These are phyloP conservation scores for Deuterostichococcus epilithicus DNA, from an alignment of 139 green algal species.

Conservation along the genomic window DNA sequence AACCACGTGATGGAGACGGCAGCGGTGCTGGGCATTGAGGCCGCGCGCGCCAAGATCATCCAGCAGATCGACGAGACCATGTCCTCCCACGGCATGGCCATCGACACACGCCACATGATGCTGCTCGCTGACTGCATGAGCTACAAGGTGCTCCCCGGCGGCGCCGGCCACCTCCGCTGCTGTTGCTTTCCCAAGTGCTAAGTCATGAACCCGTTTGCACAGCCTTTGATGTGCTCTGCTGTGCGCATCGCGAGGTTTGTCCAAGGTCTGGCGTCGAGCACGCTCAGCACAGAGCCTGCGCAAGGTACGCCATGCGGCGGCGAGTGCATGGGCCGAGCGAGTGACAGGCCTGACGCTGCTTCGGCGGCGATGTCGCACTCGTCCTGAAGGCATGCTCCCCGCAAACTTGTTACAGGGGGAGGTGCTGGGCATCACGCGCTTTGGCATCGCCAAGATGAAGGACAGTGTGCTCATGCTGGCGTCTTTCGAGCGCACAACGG, in stretches of 20 bases:
- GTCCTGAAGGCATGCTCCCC: too few relatives aligned
- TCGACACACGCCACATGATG: constrained; percentile 95
- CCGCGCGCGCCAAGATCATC: constrained; percentile 67
- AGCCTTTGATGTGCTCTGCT: background rate
- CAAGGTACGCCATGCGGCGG: too few relatives aligned
- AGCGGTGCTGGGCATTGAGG: constrained; percentile 89
- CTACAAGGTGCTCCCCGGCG: constrained; percentile 67
- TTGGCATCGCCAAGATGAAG: constrained; percentile 99
- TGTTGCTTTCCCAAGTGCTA: too few relatives aligned
- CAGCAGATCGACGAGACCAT: constrained; percentile 91
- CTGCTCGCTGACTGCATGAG: constrained; percentile 98
- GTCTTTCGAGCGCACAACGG: constrained; percentile 97
- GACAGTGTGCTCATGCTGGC: constrained; percentile 98
- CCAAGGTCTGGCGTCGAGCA: too few relatives aligned
- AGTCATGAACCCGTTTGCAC: background rate
- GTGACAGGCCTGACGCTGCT: too few relatives aligned
- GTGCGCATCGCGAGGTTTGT: too few relatives aligned
- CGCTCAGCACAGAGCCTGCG: too few relatives aligned
- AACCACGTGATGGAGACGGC: constrained; percentile 95
- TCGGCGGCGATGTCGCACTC: too few relatives aligned
- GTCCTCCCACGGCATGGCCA: constrained; percentile 88
- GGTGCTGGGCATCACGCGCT: constrained; percentile 97
- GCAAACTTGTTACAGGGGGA: constrained; percentile 60
- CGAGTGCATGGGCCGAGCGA: too few relatives aligned
- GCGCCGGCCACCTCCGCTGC: background rate